Conservation (phyloP, 177 flowering plant genomes). For the Vitis hybrid region DNA sequence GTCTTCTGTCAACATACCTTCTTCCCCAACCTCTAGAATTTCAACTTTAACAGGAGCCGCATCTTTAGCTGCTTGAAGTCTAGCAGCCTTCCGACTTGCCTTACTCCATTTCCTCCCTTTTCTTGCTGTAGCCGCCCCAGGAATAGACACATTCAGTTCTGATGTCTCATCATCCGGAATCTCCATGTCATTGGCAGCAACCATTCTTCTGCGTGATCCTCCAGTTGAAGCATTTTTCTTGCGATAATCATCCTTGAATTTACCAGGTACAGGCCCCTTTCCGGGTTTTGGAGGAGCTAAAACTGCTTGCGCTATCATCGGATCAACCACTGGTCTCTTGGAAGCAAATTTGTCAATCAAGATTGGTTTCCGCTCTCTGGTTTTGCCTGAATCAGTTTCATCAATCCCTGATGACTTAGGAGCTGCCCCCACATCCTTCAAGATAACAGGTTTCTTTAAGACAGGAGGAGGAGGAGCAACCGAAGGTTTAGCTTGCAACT, state of each 20-base stretch:
- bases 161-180: slow-evolving; percentile 63
- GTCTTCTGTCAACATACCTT: slow-evolving; percentile 86
- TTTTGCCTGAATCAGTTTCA: slow-evolving; percentile 26
- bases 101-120: slow-evolving; percentile 93
- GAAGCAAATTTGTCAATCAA: slow-evolving; percentile 85
- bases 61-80: slow-evolving; percentile 79
- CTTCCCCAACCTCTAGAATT: slow-evolving; percentile 88
- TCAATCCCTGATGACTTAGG: slow-evolving; percentile 25
- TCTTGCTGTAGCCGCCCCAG: slow-evolving; percentile 53
- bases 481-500: slow-evolving; percentile 65
- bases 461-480: slow-evolving; percentile 58
- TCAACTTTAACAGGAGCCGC: slow-evolving; percentile 94
- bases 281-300: slow-evolving; percentile 66
- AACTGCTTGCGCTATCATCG: slow-evolving; percentile 61
- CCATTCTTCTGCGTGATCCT: slow-evolving; percentile 58
- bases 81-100: slow-evolving; percentile 89
- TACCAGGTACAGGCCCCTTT: slow-evolving; percentile 51
- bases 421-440: slow-evolving; percentile 77
- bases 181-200: slow-evolving; percentile 28
- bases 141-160: slow-evolving; percentile 60
- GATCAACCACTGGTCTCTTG: slow-evolving; percentile 75
- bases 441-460: slow-evolving; percentile 58
- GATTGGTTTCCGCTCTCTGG: slow-evolving; percentile 76
- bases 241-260: slow-evolving; percentile 66
- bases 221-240: slow-evolving; percentile 55